Base-by-base conservation (phyloP, 2,329 filamentous ascomycete genomes). In the Beauveria scarabaeidicola region DNA sequence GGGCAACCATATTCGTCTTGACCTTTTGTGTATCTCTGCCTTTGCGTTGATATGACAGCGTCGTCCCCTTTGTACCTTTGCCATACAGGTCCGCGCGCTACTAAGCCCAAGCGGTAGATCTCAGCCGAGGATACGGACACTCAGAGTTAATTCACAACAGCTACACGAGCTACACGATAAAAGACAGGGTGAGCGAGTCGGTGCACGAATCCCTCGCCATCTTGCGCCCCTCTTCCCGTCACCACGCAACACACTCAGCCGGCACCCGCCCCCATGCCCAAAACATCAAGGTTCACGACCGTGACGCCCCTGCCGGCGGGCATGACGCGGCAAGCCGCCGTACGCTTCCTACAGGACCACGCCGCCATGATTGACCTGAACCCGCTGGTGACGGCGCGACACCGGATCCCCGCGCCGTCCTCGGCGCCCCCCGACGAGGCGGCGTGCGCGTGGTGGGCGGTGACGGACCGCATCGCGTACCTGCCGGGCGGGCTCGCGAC, bases 281-380 rank as follows among this genome's bases (percentile, higher is more conserved):
- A 59, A 36, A 52, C n/a, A 38, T 84, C 81, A 17, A 78, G 84
- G 36, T 91, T 92, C 75, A 94, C 89, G 43, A 88, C 84, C 50
- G 84, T 92, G 66, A 94, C 89, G 29, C 88, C 90, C 19, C 80
- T 96, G 36, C 91, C 91, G 9, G 66, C 81, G 2, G 77, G 78
- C 65, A 81, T 94, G 64, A 78, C 84, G 52, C 83, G 90, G 58
- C 80, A 87, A 64, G 80, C 83, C n/a, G 89, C 90, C 46, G 71
- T 95, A 63, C 79, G 83, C 58, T 89, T 90, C 65, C 84, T 96
- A 36, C 89, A 91, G 71, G 81, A 88, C 71, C 90, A 95, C 73
- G 72, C 80, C 53, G 86, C 86, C 66, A 95, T 96, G 87, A 95
- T 96, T 68, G 87, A 93, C 69, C 78, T 96, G 60, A 96, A 95